These are phyloP conservation scores for Arthrobotrys iridis DNA, from an alignment of 2,329 filamentous ascomycete genomes.

Conservation along the genomic window DNA sequence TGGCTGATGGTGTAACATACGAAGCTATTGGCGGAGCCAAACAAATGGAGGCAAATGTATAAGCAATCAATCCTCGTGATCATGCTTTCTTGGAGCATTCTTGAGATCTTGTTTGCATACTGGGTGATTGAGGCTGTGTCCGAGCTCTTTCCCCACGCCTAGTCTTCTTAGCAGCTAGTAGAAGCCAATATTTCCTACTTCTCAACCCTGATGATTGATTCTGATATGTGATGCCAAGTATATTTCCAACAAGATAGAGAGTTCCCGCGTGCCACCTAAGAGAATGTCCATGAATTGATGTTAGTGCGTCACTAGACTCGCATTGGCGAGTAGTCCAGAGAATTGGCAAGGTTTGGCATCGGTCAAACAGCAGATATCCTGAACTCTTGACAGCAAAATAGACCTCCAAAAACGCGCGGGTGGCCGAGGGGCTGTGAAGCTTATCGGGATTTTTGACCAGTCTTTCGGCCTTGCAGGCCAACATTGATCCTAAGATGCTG, in stretches of 20 bases:
- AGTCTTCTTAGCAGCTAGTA: constrained; percentile 14
- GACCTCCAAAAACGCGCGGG: neutral
- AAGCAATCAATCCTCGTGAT: constrained; percentile 33
- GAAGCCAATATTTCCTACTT: neutral
- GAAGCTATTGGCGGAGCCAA: neutral
- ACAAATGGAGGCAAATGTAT: constrained; percentile 6
- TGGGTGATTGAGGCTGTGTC: constrained; percentile 28
- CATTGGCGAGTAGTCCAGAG: constrained; percentile 25
- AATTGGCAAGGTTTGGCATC: constrained; percentile 35
- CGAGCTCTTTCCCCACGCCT: constrained; percentile 18
- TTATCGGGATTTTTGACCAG: constrained; percentile 16
- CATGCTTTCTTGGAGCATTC: neutral
- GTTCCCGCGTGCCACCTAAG: neutral
- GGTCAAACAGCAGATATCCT: constrained; percentile 5
- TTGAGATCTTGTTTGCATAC: constrained; percentile 2
- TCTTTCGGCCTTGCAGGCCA: neutral
- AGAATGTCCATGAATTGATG: neutral
- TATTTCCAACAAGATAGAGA: neutral
- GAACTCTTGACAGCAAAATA: constrained; percentile 3
- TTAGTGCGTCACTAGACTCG: constrained; percentile 15
- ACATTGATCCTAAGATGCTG: constrained; percentile 17
- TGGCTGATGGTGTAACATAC: constrained; percentile 2
- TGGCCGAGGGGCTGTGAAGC: constrained; percentile 49
- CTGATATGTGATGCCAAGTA: constrained; percentile 14
- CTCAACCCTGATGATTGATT: constrained; percentile 3